Conservation (phyloP, 768 basidiomycete genomes). For the Panaeolus papilionaceus region DNA sequence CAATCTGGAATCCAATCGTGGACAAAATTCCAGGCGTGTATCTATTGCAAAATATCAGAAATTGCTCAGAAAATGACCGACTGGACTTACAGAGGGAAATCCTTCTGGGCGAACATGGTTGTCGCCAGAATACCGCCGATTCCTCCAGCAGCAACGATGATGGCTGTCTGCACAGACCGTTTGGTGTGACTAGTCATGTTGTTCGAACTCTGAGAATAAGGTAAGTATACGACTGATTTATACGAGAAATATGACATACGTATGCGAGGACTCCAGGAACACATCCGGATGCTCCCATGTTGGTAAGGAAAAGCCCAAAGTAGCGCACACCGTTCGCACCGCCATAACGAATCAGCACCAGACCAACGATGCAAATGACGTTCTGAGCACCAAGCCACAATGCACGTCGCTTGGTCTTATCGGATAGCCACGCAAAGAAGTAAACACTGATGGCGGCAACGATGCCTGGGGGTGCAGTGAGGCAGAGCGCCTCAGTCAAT, state of each 20-base stretch:
- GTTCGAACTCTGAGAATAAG: constrained; percentile 37
- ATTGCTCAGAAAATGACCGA: background rate
- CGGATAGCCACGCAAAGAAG: constrained; percentile 44
- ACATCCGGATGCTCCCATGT: constrained; percentile 38
- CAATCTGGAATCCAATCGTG: constrained; percentile 41
- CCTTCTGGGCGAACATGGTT: constrained; percentile 41
- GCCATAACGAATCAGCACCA: constrained; percentile 38
- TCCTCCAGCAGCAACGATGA: constrained; percentile 43
- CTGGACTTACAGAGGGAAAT: constrained; percentile 37
- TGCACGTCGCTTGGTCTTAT: constrained; percentile 41
- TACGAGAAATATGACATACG: constrained; percentile 28
- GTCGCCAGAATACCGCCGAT: constrained; percentile 47
- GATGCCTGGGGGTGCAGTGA: constrained; percentile 42
- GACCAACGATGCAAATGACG: constrained; percentile 39
- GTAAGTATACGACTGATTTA: background rate
- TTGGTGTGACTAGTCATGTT: constrained; percentile 44
- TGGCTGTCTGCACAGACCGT: constrained; percentile 43
- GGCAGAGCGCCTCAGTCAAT: constrained; percentile 34
- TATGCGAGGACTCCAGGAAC: constrained; percentile 43
- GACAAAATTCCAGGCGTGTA: constrained; percentile 44
- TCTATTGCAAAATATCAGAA: constrained; percentile 18
- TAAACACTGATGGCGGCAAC: constrained; percentile 37
- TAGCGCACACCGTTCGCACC: constrained; percentile 35
- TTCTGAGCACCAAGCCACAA: constrained; percentile 40
- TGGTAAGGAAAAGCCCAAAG: constrained; percentile 41